Evolutionary conservation across 116 monocot species (phyloP).

Genomic region (Cymodocea nodosa): DNA sequence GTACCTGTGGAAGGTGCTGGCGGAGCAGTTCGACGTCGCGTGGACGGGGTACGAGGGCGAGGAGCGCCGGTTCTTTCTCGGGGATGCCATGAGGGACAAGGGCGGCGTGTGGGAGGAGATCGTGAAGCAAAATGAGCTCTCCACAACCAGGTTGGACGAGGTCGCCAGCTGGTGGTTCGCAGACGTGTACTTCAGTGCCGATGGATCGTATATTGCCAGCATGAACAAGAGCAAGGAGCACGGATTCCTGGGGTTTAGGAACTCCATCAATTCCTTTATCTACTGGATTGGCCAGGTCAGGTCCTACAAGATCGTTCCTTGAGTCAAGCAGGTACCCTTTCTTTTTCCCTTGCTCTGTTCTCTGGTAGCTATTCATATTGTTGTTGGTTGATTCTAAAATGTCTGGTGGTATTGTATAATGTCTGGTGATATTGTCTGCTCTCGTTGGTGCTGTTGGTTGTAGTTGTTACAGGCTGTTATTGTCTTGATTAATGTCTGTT

Average conservation of each 20-base stretch:
- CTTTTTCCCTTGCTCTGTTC: too few relatives aligned
- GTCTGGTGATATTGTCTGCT: too few relatives aligned
- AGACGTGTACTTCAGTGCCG: constrained; percentile 24
- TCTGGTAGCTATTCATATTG: too few relatives aligned
- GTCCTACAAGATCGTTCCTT: constrained; percentile 82
- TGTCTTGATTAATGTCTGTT: too few relatives aligned
- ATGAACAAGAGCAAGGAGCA: constrained; percentile 99
- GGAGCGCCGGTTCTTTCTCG: constrained; percentile 40
- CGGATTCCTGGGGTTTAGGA: constrained; percentile 87
- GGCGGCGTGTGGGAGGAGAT: constrained; percentile 71
- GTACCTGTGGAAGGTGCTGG: constrained; percentile 63
- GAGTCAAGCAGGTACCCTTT: neutral
- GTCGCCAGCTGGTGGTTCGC: constrained; percentile 60
- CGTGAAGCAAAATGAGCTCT: constrained; percentile 54
- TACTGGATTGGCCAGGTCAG: constrained; percentile 86
- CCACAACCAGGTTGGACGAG: constrained; percentile 42
- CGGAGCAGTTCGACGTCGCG: constrained; percentile 71
- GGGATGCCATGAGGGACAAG: constrained; percentile 71
- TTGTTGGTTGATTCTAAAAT: too few relatives aligned
- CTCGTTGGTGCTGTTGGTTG: too few relatives aligned
- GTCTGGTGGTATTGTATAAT: too few relatives aligned
- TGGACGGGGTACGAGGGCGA: constrained; percentile 49
- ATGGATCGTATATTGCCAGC: constrained; percentile 33
- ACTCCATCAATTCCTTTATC: constrained; percentile 47
- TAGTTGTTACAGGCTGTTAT: too few relatives aligned